Percentiles rank a stretch among this genome's conserved stretches.
phyloP scores from a whole-genome alignment of 1,284 basidiomycete species.

The Marasmius tenuissimus region DNA sequence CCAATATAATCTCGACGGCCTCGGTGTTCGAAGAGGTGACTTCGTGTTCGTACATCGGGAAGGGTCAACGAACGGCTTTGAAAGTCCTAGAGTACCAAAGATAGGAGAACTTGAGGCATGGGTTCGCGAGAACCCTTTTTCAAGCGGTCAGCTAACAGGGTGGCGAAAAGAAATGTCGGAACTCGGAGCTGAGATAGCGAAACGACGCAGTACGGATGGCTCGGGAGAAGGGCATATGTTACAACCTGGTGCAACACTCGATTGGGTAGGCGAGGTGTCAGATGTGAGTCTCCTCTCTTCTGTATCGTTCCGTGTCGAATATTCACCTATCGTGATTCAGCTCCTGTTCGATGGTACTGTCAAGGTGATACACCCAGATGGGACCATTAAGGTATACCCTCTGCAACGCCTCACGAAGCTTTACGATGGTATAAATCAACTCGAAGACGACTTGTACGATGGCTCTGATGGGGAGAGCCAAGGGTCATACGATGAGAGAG shows the following conservation, averaged over 20 bases:
- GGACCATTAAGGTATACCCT: slow-evolving; percentile 46
- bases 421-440: slow-evolving; percentile 73
- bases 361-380: slow-evolving; percentile 64
- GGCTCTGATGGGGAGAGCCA: slow-evolving; percentile 44
- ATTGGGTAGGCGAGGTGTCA: slow-evolving; percentile 81
- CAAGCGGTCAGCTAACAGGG: slow-evolving; percentile 53
- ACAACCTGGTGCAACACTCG: slow-evolving; percentile 46
- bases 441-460: slow-evolving; percentile 71
- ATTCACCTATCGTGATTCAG: slow-evolving; percentile 34
- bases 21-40: slow-evolving; percentile 82
- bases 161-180: slow-evolving; percentile 72
- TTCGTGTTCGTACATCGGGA: slow-evolving; percentile 77
- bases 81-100: slow-evolving; percentile 64
- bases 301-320: not conserved
- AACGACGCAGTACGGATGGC: slow-evolving; percentile 39
- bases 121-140: slow-evolving; percentile 62
- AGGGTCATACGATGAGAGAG: slow-evolving; percentile 39
- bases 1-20: slow-evolving; percentile 50
- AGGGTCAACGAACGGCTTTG: slow-evolving; percentile 67
- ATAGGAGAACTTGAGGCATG: slow-evolving; percentile 81
- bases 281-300: slow-evolving; percentile 46
- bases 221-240: slow-evolving; percentile 45
- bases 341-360: slow-evolving; percentile 70
- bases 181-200: slow-evolving; percentile 60
- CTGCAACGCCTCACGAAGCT: slow-evolving; percentile 68